Conservation (phyloP, 2,329 filamentous ascomycete genomes). For the Pseudomassariella vexata region DNA sequence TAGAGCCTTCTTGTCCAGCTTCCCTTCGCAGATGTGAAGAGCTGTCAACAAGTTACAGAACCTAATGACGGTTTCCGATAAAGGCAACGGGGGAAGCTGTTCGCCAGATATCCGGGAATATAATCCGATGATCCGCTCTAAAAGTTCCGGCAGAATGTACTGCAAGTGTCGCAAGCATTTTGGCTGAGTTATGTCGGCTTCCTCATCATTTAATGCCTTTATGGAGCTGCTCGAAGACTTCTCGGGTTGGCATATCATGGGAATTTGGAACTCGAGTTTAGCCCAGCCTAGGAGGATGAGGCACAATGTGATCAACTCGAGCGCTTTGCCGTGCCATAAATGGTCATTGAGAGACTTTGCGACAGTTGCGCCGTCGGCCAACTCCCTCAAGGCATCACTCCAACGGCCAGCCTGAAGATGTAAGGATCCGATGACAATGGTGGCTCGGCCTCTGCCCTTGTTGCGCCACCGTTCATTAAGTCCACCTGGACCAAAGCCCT, state of each 20-base stretch:
- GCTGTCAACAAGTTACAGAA: conserved; percentile 65
- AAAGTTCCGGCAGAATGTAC: conserved; percentile 61
- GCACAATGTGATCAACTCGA: conserved; percentile 81
- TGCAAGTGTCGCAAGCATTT: conserved; percentile 50
- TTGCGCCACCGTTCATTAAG: conserved; percentile 72
- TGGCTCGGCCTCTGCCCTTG: conserved; percentile 73
- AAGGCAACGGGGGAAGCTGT: conserved; percentile 62
- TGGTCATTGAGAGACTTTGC: conserved; percentile 81
- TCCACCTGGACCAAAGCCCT: conserved; percentile 67
- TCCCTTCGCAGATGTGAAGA: conserved; percentile 60
- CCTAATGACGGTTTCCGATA: conserved; percentile 68
- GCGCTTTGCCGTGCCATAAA: conserved; percentile 93
- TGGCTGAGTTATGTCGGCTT: conserved; percentile 40
- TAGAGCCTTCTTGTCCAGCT: conserved; percentile 54
- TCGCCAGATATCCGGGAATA: conserved; percentile 69
- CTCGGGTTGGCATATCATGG: conserved; percentile 48
- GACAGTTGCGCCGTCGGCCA: conserved; percentile 72
- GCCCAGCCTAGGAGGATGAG: conserved; percentile 81
- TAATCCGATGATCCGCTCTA: conserved; percentile 68
- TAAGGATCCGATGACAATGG: conserved; percentile 75
- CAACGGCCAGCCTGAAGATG: conserved; percentile 87
- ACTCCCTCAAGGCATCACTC: conserved; percentile 79
- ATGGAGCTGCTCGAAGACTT: conserved; percentile 30
- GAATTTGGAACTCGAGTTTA: conserved; percentile 76
- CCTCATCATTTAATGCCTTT: conserved; percentile 29